Conservation (phyloP, 2,329 filamentous ascomycete species). For the Pestalotiopsis sp. region DNA sequence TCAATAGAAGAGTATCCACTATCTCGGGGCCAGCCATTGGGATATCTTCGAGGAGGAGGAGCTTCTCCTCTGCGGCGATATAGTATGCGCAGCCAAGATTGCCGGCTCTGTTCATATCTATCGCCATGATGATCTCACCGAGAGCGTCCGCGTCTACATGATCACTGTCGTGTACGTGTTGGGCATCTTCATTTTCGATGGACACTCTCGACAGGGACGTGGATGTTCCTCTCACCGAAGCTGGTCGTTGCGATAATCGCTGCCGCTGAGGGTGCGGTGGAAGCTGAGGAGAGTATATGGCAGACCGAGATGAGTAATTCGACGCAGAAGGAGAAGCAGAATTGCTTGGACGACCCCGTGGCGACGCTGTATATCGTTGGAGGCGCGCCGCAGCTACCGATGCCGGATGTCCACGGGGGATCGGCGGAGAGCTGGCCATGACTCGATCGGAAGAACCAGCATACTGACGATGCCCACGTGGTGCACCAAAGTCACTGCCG, state of each 20-base stretch:
- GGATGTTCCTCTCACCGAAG: slow-evolving; percentile 20
- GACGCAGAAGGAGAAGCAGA: slow-evolving; percentile 12
- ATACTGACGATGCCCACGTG: background rate
- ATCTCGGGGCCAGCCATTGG: slow-evolving; percentile 69
- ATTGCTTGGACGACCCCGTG: background rate
- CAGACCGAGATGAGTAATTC: slow-evolving; percentile 16
- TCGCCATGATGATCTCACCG: slow-evolving; percentile 76
- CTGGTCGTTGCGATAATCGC: slow-evolving; percentile 25
- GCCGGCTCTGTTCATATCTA: slow-evolving; percentile 72
- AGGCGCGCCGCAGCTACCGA: background rate
- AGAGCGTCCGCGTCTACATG: slow-evolving; percentile 38
- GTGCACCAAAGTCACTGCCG: background rate
- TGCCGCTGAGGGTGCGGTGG: slow-evolving; percentile 25
- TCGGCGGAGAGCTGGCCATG: slow-evolving; percentile 15
- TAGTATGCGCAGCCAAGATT: slow-evolving; percentile 87
- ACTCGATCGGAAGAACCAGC: slow-evolving; percentile 13
- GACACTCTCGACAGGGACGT: slow-evolving; percentile 16
- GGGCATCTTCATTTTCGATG: slow-evolving; percentile 18
- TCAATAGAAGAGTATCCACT: slow-evolving; percentile 61
- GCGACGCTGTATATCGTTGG: background rate
- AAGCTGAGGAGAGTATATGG: slow-evolving; percentile 27
- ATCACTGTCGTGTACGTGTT: slow-evolving; percentile 7
- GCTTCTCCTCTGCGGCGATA: slow-evolving; percentile 65
- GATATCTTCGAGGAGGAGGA: slow-evolving; percentile 80
- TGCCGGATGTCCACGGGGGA: background rate